Base-by-base conservation (phyloP, 1,284 basidiomycete species). In the Puccinia triticina region DNA sequence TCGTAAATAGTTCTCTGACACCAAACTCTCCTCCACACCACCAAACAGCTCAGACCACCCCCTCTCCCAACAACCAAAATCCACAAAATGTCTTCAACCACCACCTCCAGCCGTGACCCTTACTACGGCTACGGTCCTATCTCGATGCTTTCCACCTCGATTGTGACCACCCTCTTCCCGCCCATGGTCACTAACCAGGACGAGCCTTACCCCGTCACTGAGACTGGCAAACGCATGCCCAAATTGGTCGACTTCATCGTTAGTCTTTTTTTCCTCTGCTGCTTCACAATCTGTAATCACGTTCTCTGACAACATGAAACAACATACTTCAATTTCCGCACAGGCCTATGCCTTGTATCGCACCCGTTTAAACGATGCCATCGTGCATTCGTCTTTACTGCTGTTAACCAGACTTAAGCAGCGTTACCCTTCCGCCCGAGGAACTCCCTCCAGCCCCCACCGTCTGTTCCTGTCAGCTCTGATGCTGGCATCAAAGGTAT, bases 381-480 rank as follows among this genome's bases (percentile, higher is more conserved):
- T 96, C 61, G 95, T 93, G 0, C 94, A 93, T 85, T 93, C 94
- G 1, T 92, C 94, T 0, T 91, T 96, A 0, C 91, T 95, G 48
- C 90, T 96, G 4, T 89, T 97, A 0, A 92, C 94, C 85, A 91
- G 94, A 10, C 89, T 97, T 82, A 97, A 97, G 89, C 92, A 92
- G 4, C 92, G 94, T 40, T 96, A 96, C 88, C 95, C 95, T 26
- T 93, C 93, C 11, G 95, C 94, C 46, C 91, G 93, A 76, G 94
- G 95, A 55, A 86, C 86, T 2, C 84, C 85, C 43, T 95, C 94
- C 0, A 95, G 93, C 0, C 95, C 94, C 12, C 95, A 97, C 85
- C 91, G 95, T 0, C 88, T 98, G 0, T 96, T 96, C 87, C 92
- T 97, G 16, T 95, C 93, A 0, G 94, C 95, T 0, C 94, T 95